Percentiles rank a stretch among this genome's conserved stretches.
Conservation (phyloP, 2,329 filamentous ascomycete species). For the Furcasterigmium sp. region DNA sequence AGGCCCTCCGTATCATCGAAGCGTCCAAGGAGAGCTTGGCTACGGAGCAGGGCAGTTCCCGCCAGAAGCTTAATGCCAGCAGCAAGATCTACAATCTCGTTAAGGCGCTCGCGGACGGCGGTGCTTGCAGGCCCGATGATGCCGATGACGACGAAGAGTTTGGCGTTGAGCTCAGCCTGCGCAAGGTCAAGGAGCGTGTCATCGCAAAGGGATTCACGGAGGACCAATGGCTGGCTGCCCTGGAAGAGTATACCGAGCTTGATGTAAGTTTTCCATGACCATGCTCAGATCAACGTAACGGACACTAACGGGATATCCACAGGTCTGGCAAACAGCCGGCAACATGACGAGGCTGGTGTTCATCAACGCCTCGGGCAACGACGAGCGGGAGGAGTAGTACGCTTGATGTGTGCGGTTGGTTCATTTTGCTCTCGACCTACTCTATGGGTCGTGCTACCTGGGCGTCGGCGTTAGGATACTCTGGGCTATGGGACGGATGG, state of each 20-base stretch:
- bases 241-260: constrained; percentile 83
- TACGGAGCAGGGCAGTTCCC: constrained; percentile 55
- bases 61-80: constrained; percentile 71
- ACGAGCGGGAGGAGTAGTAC: constrained; percentile 7
- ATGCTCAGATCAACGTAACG: too few species aligned
- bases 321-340: constrained; percentile 76
- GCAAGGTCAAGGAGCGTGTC: constrained; percentile 84
- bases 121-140: constrained; percentile 74
- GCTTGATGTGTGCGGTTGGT: too few species aligned
- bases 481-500: too few species aligned
- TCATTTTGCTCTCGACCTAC: too few species aligned
- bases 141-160: constrained; percentile 48
- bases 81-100: constrained; percentile 95
- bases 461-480: neutral
- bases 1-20: constrained; percentile 85
- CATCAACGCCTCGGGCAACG: constrained; percentile 41
- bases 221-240: constrained; percentile 79
- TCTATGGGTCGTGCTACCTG: too few species aligned
- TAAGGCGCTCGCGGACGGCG: constrained; percentile 78
- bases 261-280: constrained; percentile 64
- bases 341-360: constrained; percentile 68
- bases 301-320: too few species aligned
- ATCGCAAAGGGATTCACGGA: constrained; percentile 95
- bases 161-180: constrained; percentile 72
- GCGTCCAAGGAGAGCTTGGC: constrained; percentile 90